Conservation (phyloP, 495 filamentous ascomycete species). For the Penicillium cosmopolitanum region DNA sequence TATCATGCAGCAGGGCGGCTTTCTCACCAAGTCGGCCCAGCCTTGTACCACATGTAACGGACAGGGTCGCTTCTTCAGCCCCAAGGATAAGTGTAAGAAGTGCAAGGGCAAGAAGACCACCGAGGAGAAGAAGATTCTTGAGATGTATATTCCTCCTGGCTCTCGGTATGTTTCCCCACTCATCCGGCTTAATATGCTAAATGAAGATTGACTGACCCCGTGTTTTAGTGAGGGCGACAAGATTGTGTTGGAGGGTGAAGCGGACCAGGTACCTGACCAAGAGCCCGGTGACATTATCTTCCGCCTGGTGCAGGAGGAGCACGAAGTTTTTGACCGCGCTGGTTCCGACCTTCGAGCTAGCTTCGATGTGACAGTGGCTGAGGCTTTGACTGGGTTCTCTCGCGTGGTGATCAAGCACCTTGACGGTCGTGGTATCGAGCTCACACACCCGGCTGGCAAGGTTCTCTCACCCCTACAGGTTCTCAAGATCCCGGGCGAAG, state of each 20-base stretch:
- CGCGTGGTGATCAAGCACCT: conserved; percentile 91
- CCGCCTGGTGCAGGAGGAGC: conserved; percentile 77
- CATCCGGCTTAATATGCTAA: no score
- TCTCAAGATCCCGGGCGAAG: conserved; percentile 83
- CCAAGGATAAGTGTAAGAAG: conserved; percentile 97
- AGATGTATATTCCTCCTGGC: conserved; percentile 93
- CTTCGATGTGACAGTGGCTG: conserved; percentile 77
- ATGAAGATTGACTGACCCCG: background rate
- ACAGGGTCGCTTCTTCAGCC: conserved; percentile 79
- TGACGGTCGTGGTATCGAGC: conserved; percentile 86
- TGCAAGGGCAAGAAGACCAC: conserved; percentile 88
- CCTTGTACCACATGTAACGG: conserved; percentile 80
- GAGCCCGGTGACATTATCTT: conserved; percentile 94
- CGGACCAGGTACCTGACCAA: conserved; percentile 89
- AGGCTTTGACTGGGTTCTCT: conserved; percentile 86
- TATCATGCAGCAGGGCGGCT: conserved; percentile 75
- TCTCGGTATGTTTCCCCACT: conserved; percentile 54
- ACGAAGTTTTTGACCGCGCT: conserved; percentile 76
- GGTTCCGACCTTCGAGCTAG: conserved; percentile 83
- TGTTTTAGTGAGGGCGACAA: conserved; percentile 73
- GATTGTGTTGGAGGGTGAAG: conserved; percentile 91
- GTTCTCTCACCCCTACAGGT: conserved; percentile 79
- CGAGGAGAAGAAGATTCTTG: conserved; percentile 87
- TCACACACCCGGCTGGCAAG: conserved; percentile 72
- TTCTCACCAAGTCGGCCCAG: conserved; percentile 75